phyloP scores from a whole-genome alignment of 805 yeast genomes.

The Saccharomycodes ludwigii region DNA sequence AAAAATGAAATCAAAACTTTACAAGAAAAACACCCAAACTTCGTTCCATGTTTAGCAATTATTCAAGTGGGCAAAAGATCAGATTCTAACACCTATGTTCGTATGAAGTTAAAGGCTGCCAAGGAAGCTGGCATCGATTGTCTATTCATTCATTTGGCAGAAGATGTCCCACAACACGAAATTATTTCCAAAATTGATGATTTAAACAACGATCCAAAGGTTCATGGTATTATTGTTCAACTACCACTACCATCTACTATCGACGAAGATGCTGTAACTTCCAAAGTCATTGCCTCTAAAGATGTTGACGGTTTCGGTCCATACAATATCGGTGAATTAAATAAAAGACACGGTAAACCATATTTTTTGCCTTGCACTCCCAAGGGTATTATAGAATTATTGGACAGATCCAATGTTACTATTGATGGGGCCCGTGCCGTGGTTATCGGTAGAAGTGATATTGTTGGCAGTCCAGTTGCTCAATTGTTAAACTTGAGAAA shows the following conservation, averaged over 20 bases:
- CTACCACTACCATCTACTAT: constrained; percentile 77
- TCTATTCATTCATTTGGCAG: constrained; percentile 51
- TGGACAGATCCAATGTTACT: constrained; percentile 54
- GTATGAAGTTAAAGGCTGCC: constrained; percentile 86
- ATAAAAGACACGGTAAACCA: constrained; percentile 78
- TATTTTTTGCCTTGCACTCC: constrained; percentile 91
- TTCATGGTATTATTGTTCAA: constrained; percentile 83
- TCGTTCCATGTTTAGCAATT: constrained; percentile 68
- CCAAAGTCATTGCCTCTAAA: constrained; percentile 67
- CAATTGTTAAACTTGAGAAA: constrained; percentile 53
- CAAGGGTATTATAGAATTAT: constrained; percentile 73
- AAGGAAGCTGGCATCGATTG: constrained; percentile 68
- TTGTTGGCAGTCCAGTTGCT: constrained; percentile 91
- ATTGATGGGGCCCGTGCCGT: constrained; percentile 77
- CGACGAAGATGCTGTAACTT: constrained; percentile 69
- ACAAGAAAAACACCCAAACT: constrained; percentile 32
- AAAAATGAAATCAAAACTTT: constrained; percentile 35
- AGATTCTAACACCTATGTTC: constrained; percentile 84
- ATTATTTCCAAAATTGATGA: constrained; percentile 45
- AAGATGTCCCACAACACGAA: constrained; percentile 45
- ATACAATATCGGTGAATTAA: constrained; percentile 77
- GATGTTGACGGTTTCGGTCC: constrained; percentile 96
- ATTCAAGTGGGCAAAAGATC: constrained; percentile 85
- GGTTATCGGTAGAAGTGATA: constrained; percentile 90
- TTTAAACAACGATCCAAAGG: constrained; percentile 61